Base-by-base conservation (phyloP, 148 eudicot species). In the Amaranthus hypochondriacus region DNA sequence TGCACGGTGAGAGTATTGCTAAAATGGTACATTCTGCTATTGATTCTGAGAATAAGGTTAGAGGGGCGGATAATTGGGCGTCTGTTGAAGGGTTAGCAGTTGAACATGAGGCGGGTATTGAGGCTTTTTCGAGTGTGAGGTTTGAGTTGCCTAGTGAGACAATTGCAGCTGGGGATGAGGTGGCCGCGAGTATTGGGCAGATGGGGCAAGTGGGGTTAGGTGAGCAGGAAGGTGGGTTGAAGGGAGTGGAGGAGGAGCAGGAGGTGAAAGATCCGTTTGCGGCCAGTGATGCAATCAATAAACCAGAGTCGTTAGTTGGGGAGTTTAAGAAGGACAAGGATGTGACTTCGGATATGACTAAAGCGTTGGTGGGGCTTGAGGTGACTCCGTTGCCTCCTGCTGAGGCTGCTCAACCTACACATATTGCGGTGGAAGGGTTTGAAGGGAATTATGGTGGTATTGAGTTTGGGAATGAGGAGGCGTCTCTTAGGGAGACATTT, bases 361-460 rank as follows among this genome's bases (percentile, higher is more conserved):
- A 74, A 83, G 93, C 92, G 0, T 81, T 94, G 83, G 97, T 92
- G 39, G 97, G 97, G 59, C 89, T 94, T 61, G 97, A 94, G 10
- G 97, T 94, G 44, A 91, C 98, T 47, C 81, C 90, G 6, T 66
- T 94, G 79, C 98, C 97, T 3, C 96, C 97, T 57, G 85, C 97
- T 14, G 98, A 92, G 62, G 97, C 98, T 11, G 87, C 95, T 14
- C 84, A 94, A 72, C 90, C 97, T 13, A 94, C 97, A 0, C 91
- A 81, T 55, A 91, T 91, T 39, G 91, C 95, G 46, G 96, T 94
- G 14, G 98, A 94, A 77, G 98, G 98, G 28, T 94, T 94, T 73
- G 98, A 94, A 84, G 98, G 98, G 74, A 89, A 91, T 49, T 94
- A 94, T 75, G 98, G 98, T 81, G 98, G 98, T 61, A 87, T 94